phyloP scores from a whole-genome alignment of 768 basidiomycete species.

The Auricularia cornea region DNA sequence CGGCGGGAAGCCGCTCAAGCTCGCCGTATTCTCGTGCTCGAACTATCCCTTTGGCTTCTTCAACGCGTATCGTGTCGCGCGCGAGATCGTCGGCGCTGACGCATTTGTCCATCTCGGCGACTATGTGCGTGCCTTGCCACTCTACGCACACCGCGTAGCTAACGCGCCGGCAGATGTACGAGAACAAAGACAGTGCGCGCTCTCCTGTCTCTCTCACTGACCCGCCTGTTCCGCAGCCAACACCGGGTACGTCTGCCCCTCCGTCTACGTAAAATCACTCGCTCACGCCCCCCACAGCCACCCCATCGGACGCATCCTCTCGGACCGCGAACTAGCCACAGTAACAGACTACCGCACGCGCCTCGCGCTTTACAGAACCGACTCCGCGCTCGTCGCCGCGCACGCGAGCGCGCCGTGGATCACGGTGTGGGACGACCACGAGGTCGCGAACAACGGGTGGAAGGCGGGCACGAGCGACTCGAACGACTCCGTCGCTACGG shows the following conservation, averaged over 20 bases:
- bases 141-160: neutral
- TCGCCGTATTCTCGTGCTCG: slow-evolving; percentile 56
- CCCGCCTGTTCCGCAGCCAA: too few relatives aligned
- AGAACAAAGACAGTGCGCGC: slow-evolving; percentile 11
- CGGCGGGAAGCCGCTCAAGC: slow-evolving; percentile 41
- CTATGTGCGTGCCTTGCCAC: slow-evolving; percentile 35
- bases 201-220: slow-evolving; percentile 23
- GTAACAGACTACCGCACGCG: slow-evolving; percentile 48
- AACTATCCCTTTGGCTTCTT: slow-evolving; percentile 47
- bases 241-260: too few relatives aligned
- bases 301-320: slow-evolving; percentile 39
- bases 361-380: slow-evolving; percentile 44
- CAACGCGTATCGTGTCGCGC: slow-evolving; percentile 52
- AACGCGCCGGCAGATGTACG: slow-evolving; percentile 35
- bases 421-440: slow-evolving; percentile 38
- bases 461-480: slow-evolving; percentile 47
- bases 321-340: slow-evolving; percentile 48
- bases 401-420: slow-evolving; percentile 49
- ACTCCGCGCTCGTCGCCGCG: slow-evolving; percentile 37
- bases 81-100: slow-evolving; percentile 43
- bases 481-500: slow-evolving; percentile 35
- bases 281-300: slow-evolving; percentile 23
- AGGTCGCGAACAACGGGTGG: slow-evolving; percentile 52
- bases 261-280: too few relatives aligned
- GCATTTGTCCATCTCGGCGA: slow-evolving; percentile 52